Evolutionary conservation across 768 basidiomycete genomes (phyloP), one percentile per base, ranked within the genome.

Genomic region (Dendrothele bispora): DNA sequence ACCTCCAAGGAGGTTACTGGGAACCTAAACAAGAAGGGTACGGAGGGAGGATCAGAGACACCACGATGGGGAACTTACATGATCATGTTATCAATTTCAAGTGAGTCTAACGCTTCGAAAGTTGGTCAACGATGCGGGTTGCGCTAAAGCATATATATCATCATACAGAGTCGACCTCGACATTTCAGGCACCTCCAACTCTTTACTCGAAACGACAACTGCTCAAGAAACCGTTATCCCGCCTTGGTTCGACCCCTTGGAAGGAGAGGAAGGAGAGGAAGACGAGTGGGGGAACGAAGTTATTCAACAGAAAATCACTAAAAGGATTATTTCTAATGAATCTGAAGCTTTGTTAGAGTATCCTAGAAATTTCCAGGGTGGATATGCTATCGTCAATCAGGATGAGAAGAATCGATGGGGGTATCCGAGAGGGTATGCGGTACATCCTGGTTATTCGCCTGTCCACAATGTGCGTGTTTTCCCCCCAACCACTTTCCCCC

Each of bases 31-130:
- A 49, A 29, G 17, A 6, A 15, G 3, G 22, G 40, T 15, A 24
- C 55, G 56, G 57, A 2, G 56, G 56, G 29, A 55, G 49, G 15
- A 46, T 59, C 14, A 55, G 56, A 37, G 52, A 55, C 38, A 55
- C 45, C 24, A 43, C 56, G 17, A 53, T 51, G 15, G 79, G 79
- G 21, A 76, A 71, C 17, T 61, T 81, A 36, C 79, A 81, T 48
- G 79, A 81, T 54, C 79, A 80, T 49, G 68, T 78, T 15, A 75
- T 82, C 54, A 79, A 76, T 58, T 78, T 69, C 62, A 78, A 75
- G 72, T n/a, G n/a, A n/a, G 15, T 25, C 20, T 3, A 2, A 24
- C 17, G 5, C 7, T 25, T 27, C n/a, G 14, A 22, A 17, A 11
- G 12, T 21, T 1, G n/a, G n/a, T n/a, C n/a, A n/a, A n/a, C n/a